Base-by-base conservation (phyloP, 2,329 filamentous ascomycete species). In the Fusarium odoratissimum region DNA sequence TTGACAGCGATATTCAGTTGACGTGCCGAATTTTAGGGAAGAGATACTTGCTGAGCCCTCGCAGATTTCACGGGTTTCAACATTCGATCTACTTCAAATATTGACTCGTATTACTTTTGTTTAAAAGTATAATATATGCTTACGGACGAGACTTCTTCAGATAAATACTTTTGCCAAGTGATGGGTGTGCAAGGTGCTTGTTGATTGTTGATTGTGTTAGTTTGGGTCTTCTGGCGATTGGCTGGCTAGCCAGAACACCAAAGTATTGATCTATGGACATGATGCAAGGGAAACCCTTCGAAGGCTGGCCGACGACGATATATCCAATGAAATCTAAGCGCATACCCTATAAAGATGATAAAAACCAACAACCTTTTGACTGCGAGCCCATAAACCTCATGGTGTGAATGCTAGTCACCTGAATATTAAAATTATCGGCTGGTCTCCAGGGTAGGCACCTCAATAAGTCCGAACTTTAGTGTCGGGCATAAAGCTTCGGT, bases 371-470 rank as follows among this genome's bases (percentile, higher is more conserved):
- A 9, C 7, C 31, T 13, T 19, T 25, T 19, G n/a, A 21, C 16
- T 35, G 31, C 8, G 31, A 51, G 16, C 8, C 31, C 14, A 19
- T 23, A 17, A 33, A 13, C 21, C 30, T 33, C 30, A 49, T 41
- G n/a, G 13, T n/a, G n/a, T 14, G 40, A n/a, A n/a, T n/a, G 21
- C n/a, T 9, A 41, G n/a, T 6, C 40, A 23, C 40, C 17, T 19
- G 12, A 19, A 31, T n/a, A 13, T 17, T 8, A 40, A 14, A 40
- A n/a, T 9, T 6, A 14, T 21, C 19, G n/a, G 31, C 31, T 23
- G 28, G 3, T 90, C 83, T 6, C 88, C 88, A 0, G 88, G 84
- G 89, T 89, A 91, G 5, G 67, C 69, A 30, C 77, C 74, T 16
- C 13, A 74, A 74, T 14, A 55, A 57, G 21, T 16, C 68, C 64